phyloP scores from a whole-genome alignment of 768 basidiomycete genomes.

The Agrocybe praecox region DNA sequence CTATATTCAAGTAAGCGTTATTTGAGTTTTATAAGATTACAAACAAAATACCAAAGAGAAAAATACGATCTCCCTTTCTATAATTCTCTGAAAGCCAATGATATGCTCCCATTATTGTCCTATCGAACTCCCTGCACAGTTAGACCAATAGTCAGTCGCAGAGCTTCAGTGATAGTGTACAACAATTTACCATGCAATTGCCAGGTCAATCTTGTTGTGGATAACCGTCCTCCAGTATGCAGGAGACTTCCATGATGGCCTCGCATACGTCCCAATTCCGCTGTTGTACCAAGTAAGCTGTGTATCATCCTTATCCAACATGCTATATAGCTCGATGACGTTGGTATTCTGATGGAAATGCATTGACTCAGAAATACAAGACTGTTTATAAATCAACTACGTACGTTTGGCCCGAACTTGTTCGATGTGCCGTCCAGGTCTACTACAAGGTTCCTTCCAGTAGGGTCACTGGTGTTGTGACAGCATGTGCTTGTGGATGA shows the following conservation, averaged over 20 bases:
- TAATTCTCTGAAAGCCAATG: conserved; percentile 46
- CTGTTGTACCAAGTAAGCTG: conserved; percentile 28
- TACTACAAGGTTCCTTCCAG: conserved; percentile 38
- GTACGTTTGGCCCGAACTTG: conserved; percentile 23
- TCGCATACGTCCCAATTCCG: conserved; percentile 6
- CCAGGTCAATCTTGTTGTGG: conserved; percentile 3
- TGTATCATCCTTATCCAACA: conserved; percentile 18
- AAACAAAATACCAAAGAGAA: background rate
- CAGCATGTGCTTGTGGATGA: background rate
- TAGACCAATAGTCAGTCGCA: background rate
- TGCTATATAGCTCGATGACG: conserved; percentile 28
- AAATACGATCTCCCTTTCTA: background rate
- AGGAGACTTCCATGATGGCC: background rate
- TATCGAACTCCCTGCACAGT: conserved; percentile 31
- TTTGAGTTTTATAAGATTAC: too few relatives aligned
- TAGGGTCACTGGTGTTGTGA: background rate
- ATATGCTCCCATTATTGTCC: conserved; percentile 37
- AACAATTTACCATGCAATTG: conserved; percentile 10
- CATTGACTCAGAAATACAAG: too few relatives aligned
- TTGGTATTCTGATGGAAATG: conserved; percentile 26
- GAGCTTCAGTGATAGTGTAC: background rate
- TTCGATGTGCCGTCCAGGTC: conserved; percentile 30
- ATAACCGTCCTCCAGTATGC: background rate
- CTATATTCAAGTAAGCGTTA: too few relatives aligned
- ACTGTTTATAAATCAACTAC: too few relatives aligned